phyloP scores from a whole-genome alignment of 192 early-diverging fungal genomes.

The Linnemannia exigua region DNA sequence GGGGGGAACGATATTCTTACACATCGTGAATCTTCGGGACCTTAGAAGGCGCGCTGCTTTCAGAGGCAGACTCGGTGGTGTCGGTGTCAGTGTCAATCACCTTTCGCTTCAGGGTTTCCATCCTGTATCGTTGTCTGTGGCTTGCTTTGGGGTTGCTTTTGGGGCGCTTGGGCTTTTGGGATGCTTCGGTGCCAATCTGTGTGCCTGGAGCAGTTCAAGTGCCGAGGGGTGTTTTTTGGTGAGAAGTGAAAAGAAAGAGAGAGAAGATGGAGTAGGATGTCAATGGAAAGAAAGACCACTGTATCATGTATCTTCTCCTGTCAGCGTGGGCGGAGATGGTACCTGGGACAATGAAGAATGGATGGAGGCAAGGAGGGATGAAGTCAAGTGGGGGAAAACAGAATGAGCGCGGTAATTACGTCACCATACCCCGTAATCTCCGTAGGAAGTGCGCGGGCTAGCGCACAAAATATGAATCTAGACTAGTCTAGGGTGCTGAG shows the following conservation, averaged over 20 bases:
- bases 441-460: too few relatives aligned
- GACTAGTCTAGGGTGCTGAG: too few relatives aligned
- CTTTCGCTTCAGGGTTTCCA: slow-evolving; percentile 31
- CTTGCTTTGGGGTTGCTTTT: slow-evolving; percentile 23
- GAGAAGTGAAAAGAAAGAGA: slow-evolving; percentile 20
- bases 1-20: slow-evolving; percentile 29
- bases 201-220: slow-evolving; percentile 14
- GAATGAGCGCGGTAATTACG: too few relatives aligned
- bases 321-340: slow-evolving; percentile 14
- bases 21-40: slow-evolving; percentile 27
- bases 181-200: slow-evolving; percentile 21
- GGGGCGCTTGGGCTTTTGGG: slow-evolving; percentile 20
- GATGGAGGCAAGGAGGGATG: slow-evolving; percentile 13
- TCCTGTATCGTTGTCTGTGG: slow-evolving; percentile 27
- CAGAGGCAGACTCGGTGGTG: slow-evolving; percentile 16
- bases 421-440: too few relatives aligned
- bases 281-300: background rate
- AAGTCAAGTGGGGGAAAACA: too few relatives aligned
- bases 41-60: slow-evolving; percentile 23
- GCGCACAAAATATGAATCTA: too few relatives aligned
- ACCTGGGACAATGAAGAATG: slow-evolving; percentile 22
- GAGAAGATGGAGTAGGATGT: slow-evolving; percentile 7
- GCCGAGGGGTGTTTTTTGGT: slow-evolving; percentile 16
- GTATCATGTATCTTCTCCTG: slow-evolving; percentile 17
- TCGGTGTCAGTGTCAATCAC: slow-evolving; percentile 19